Evolutionary conservation across 495 filamentous ascomycete genomes (phyloP), one percentile per base, ranked within the genome.

Genomic region (Tuber umbilicatum): DNA sequence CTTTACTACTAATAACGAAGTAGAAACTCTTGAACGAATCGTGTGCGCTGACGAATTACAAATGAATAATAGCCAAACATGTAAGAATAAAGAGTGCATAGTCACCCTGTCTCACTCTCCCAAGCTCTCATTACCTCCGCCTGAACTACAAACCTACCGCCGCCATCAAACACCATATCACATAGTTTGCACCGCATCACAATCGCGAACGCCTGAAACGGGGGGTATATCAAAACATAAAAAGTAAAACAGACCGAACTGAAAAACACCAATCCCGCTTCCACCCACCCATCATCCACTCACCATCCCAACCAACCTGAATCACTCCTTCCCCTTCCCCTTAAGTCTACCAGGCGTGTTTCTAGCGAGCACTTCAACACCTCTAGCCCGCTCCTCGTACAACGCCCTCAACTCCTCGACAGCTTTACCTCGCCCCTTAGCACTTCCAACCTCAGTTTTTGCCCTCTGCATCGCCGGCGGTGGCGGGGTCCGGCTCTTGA

Each of bases 341-440:
- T 76, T 75, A n/a, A 75, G 73, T 2, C 77, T 73, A 23, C 78
- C 73, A 41, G 73, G 73, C 39, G 41, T 31, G n/a, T 77, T 71
- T 19, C 40, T 75, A 55, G 80, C 78, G 14, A 80, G 78, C 9
- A 80, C 73, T 69, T 76, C 77, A 23, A 73, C 78, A 2, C 73
- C 74, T 40, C 73, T 80, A 2, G 78, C 74, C 70, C 78, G 35
- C 37, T 80, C 78, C 69, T 80, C 78, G 31, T 80, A 80, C 47
- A 80, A 71, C 39, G 76, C 69, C 42, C 74, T 80, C n/a, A 80
- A 35, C 23, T 80, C 78, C 50, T 80, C 78, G 9, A 80, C 78
- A 12, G 60, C 73, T 23, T 73, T 77, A 19, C 77, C 77, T 72
- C 16, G 77, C 69, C 0, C 77, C 50, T 68, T 75, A 42, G 72